Base-by-base conservation (phyloP, 2,329 filamentous ascomycete species). In the Colletotrichum sp. region DNA sequence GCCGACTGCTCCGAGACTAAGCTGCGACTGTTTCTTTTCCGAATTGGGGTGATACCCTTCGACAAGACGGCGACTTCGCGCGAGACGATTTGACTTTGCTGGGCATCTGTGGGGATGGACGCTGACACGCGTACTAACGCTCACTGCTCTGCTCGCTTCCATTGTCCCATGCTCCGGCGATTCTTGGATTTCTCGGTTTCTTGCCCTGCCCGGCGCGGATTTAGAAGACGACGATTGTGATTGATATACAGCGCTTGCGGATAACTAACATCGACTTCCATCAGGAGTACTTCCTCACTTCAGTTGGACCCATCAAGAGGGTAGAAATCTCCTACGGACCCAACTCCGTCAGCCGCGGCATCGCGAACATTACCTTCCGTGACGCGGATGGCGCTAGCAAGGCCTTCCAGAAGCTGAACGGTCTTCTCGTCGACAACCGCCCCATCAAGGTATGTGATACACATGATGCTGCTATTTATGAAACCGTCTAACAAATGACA, bases 211-310 rank as follows among this genome's bases (percentile, higher is more conserved):
- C 80, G 63, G 75, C 75, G 66, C 75, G 66, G 72, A 62, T 69
- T 76, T 52, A 62, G 39, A 44, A 49, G 52, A 76, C 67, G 67
- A 76, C 80, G 77, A 77, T 79, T 75, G 79, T 78, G 71, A 81
- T 80, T 68, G 26, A 81, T 83, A 79, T 85, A 82, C 80, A 82
- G 82, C 79, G 78, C 83, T 83, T 84, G 87, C 84, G 81, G 85
- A 84, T 87, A 89, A 95, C 94, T 95, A 92, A 95, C 93, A 86
- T 77, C 88, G 85, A 82, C 83, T 89, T 85, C 86, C 87, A 88
- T 87, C 95, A 99, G 97, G 97, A 99, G 89, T 99, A 99, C 87
- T 99, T 99, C 86, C 88, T 90, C 83, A 94, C 95, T 83, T 94
- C 95, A 81, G 93, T 98, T 85, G 96, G 96, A 80, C 92, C 94